Evolutionary conservation across 352 stramenopile species (phyloP).

Genomic region (Phytophthora kernoviae): DNA sequence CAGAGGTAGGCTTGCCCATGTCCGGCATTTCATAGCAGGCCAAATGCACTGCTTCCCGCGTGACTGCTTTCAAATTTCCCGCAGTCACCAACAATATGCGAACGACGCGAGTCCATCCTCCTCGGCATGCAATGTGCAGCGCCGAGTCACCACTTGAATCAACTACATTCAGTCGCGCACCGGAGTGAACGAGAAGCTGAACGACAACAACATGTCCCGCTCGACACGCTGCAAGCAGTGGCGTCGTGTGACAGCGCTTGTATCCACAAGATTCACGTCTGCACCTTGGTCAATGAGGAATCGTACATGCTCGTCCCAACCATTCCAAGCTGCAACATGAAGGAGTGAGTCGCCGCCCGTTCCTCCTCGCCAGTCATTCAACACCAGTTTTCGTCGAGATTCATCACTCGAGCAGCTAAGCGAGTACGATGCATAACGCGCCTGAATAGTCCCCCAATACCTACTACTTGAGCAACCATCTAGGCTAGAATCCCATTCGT

Average conservation of each 20-base stretch:
- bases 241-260: constrained; percentile 40
- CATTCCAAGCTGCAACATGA: constrained; percentile 58
- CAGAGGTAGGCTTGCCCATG: not conserved
- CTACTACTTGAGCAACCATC: constrained; percentile 5
- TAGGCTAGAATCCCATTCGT: constrained; percentile 12
- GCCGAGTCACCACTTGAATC: constrained; percentile 58
- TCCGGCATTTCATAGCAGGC: not conserved
- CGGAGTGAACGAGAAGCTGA: constrained; percentile 40
- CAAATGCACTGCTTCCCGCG: not conserved
- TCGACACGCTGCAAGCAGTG: constrained; percentile 66
- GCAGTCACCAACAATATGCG: constrained; percentile 47
- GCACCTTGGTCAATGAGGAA: constrained; percentile 32
- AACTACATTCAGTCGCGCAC: constrained; percentile 39
- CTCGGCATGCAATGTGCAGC: constrained; percentile 58
- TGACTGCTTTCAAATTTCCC: constrained; percentile 18
- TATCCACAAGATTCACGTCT: constrained; percentile 60
- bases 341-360: constrained; percentile 54
- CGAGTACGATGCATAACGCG: constrained; percentile 13
- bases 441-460: constrained; percentile 32
- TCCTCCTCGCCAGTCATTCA: constrained; percentile 26
- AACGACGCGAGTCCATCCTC: constrained; percentile 44
- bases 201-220: constrained; percentile 44
- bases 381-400: constrained; percentile 19
- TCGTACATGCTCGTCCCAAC: constrained; percentile 31
- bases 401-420: constrained; percentile 7